Evolutionary conservation across 2,329 filamentous ascomycete genomes (phyloP), one percentile per base, ranked within the genome.

Genomic region (Neocatenulostroma microsporum): DNA sequence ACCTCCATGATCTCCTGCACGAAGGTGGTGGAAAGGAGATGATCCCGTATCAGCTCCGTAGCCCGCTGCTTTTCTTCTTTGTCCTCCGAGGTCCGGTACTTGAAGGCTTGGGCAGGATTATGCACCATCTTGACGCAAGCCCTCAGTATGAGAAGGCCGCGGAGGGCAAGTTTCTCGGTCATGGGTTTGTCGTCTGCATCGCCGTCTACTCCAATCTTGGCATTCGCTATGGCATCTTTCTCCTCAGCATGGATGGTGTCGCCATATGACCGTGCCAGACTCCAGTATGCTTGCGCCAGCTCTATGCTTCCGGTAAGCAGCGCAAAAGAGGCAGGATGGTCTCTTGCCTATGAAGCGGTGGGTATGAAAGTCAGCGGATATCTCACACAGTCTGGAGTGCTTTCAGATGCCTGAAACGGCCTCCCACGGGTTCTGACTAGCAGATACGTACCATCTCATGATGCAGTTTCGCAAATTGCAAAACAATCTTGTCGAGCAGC

Each of bases 381-480:
- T n/a, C n/a, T n/a, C n/a, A n/a, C n/a, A n/a, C n/a, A n/a, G n/a
- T n/a, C n/a, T n/a, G n/a, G n/a, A n/a, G n/a, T n/a, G n/a, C n/a
- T n/a, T n/a, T n/a, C n/a, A n/a, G n/a, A n/a, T n/a, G n/a, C n/a
- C n/a, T n/a, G n/a, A n/a, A n/a, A n/a, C n/a, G n/a, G n/a, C n/a
- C n/a, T n/a, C n/a, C n/a, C n/a, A n/a, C n/a, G n/a, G n/a, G n/a
- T n/a, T n/a, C n/a, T n/a, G n/a, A n/a, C n/a, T n/a, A n/a, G n/a
- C n/a, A n/a, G n/a, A n/a, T n/a, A n/a, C n/a, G n/a, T n/a, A n/a
- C n/a, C 80, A 96, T 89, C 38, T 86, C 80, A 25, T 93, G 72
- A 57, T 96, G 91, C 3, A 98, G 68, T 61, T 96, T 98, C 3
- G 88, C 80, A 33, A 96, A 80, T 55, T 96, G 88, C 27, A 95